These are phyloP conservation scores for Fusarium pseudocircinatum DNA, from an alignment of 2,329 filamentous ascomycete genomes.

Conservation along the genomic window DNA sequence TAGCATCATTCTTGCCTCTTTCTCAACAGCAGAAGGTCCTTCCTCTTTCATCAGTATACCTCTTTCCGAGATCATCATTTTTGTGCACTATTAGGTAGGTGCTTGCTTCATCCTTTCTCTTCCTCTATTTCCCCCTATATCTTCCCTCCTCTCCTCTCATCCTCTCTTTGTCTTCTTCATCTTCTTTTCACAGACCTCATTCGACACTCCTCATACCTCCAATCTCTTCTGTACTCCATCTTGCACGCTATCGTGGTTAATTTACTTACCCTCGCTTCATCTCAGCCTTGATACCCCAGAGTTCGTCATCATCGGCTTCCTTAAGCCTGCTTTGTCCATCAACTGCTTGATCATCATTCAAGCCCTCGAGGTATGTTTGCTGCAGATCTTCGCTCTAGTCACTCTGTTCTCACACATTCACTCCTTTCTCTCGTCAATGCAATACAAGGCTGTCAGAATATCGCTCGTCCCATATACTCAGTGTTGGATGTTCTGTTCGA, in stretches of 20 bases:
- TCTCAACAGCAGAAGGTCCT: constrained; percentile 14
- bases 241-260: constrained; percentile 70
- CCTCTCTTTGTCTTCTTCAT: constrained; percentile 31
- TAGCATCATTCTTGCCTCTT: constrained; percentile 39
- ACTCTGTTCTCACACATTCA: neutral
- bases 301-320: constrained; percentile 51
- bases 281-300: constrained; percentile 61
- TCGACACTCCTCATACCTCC: constrained; percentile 47
- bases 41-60: constrained; percentile 19
- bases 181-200: constrained; percentile 57
- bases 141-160: constrained; percentile 18
- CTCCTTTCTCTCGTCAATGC: too few relatives aligned
- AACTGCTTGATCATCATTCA: constrained; percentile 43
- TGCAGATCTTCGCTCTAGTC: too few relatives aligned
- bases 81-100: constrained; percentile 38
- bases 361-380: constrained; percentile 41
- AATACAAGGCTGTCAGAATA: too few relatives aligned
- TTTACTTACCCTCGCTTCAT: constrained; percentile 68
- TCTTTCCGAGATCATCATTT: constrained; percentile 31
- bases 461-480: neutral
- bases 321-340: constrained; percentile 43
- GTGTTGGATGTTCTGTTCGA: neutral
- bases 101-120: constrained; percentile 6
- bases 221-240: constrained; percentile 55
- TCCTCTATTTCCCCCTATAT: constrained; percentile 8